Percentiles rank a stretch among this genome's conserved stretches.
Evolutionary conservation across 1,284 basidiomycete genomes (phyloP).

Genomic region (Blastosporella zonata): DNA sequence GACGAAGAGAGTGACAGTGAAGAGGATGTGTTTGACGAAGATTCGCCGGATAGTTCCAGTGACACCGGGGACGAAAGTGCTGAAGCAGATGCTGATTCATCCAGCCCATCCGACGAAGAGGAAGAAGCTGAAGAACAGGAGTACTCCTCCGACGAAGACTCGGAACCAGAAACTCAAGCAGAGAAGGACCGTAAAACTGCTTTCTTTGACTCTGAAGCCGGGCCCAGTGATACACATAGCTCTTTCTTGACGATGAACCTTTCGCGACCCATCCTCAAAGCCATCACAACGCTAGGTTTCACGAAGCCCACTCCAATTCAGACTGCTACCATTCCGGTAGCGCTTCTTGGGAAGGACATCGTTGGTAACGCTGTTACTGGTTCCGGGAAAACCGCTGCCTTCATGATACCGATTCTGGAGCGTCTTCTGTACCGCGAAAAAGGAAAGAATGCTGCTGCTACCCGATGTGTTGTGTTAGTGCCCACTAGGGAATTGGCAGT

Average conservation of each 20-base stretch:
- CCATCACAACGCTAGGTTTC: constrained; percentile 81
- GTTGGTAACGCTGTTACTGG: constrained; percentile 95
- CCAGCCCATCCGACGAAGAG: constrained; percentile 30
- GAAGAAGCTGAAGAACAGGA: constrained; percentile 35
- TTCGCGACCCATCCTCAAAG: constrained; percentile 86
- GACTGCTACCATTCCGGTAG: constrained; percentile 88
- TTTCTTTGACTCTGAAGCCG: constrained; percentile 72
- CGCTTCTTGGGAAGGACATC: constrained; percentile 91
- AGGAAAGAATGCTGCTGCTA: constrained; percentile 82
- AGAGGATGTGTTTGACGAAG: constrained; percentile 32
- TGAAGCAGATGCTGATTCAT: constrained; percentile 29
- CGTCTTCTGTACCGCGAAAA: constrained; percentile 87
- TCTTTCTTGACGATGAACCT: constrained; percentile 88
- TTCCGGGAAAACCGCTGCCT: constrained; percentile 96
- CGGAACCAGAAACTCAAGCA: constrained; percentile 66
- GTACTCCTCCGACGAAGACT: constrained; percentile 42
- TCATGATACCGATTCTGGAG: constrained; percentile 92
- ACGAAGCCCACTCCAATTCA: constrained; percentile 93
- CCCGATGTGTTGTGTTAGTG: constrained; percentile 89
- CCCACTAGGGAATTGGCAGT: constrained; percentile 94
- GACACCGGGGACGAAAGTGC: constrained; percentile 39
- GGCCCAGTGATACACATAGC: constrained; percentile 44
- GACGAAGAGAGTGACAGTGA: constrained; percentile 14
- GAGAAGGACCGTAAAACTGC: constrained; percentile 81
- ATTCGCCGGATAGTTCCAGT: constrained; percentile 32